Evolutionary conservation across 768 basidiomycete genomes (phyloP).

Genomic region (Gelatoporia subvermispora): DNA sequence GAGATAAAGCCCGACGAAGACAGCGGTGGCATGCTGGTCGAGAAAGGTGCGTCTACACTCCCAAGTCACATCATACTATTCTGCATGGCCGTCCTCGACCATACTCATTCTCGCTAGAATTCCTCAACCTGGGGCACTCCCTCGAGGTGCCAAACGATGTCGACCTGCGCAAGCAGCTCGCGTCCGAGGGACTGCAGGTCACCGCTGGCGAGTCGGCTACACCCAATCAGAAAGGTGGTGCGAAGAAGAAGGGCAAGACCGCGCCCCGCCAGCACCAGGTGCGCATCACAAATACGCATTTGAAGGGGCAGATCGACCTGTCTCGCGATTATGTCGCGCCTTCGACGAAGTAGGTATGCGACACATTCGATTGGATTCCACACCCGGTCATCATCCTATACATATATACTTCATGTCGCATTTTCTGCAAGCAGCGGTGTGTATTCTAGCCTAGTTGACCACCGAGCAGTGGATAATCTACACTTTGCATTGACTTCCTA

Average conservation of each 20-base stretch:
- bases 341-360: slow-evolving; percentile 10
- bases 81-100: background rate
- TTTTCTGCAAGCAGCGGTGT: slow-evolving; percentile 10
- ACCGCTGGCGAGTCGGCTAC: slow-evolving; percentile 60
- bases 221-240: slow-evolving; percentile 45
- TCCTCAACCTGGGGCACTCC: slow-evolving; percentile 81
- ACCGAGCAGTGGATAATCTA: too few relatives aligned
- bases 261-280: slow-evolving; percentile 70
- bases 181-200: slow-evolving; percentile 77
- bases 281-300: slow-evolving; percentile 84
- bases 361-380: background rate
- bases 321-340: slow-evolving; percentile 60
- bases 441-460: background rate
- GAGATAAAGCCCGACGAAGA: slow-evolving; percentile 78
- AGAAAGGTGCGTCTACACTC: slow-evolving; percentile 56
- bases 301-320: slow-evolving; percentile 83
- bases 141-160: slow-evolving; percentile 83
- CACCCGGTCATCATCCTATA: background rate
- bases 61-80: background rate
- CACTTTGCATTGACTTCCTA: too few relatives aligned
- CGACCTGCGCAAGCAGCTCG: slow-evolving; percentile 72
- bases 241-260: slow-evolving; percentile 82
- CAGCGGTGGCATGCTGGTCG: slow-evolving; percentile 63
- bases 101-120: slow-evolving; percentile 48
- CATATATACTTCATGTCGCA: background rate